Evolutionary conservation across 306 rosid genomes (phyloP).

Genomic region (Bauhinia variegata): DNA sequence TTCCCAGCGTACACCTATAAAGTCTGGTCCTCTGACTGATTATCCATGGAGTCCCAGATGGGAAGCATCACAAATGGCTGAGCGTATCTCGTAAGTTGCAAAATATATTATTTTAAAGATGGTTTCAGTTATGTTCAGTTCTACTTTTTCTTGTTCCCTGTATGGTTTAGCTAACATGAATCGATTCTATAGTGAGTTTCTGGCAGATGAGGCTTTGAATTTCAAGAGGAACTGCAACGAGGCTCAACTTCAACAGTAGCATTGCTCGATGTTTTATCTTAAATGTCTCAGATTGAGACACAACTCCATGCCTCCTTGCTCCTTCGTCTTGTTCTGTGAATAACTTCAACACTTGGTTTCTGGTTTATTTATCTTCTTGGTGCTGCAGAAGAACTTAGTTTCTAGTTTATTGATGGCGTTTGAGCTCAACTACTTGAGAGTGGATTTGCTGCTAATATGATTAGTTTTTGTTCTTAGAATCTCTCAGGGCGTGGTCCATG

Average conservation of each 20-base stretch:
- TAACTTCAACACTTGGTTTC: too few relatives aligned
- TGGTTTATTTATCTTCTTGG: too few relatives aligned
- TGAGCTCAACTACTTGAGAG: too few relatives aligned
- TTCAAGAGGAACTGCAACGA: conserved; percentile 90
- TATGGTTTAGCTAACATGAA: conserved; percentile 14
- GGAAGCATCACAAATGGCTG: conserved; percentile 74
- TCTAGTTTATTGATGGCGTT: too few relatives aligned
- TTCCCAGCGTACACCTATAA: conserved; percentile 70
- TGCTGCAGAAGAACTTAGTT: too few relatives aligned
- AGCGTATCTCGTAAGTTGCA: conserved; percentile 67
- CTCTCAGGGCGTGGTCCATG: too few relatives aligned
- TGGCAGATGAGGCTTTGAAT: conserved; percentile 75
- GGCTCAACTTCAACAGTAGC: conserved; percentile 48
- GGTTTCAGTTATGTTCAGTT: background rate
- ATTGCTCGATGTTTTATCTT: background rate
- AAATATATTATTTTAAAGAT: conserved; percentile 8
- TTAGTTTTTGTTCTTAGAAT: too few relatives aligned
- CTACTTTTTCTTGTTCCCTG: background rate
- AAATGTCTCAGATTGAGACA: too few relatives aligned
- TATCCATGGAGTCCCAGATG: conserved; percentile 97
- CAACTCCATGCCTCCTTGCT: too few relatives aligned
- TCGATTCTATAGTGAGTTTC: conserved; percentile 62
- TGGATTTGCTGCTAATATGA: too few relatives aligned
- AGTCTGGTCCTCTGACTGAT: conserved; percentile 58
- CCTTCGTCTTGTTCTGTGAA: too few relatives aligned